These are phyloP conservation scores for Dendrocalamus latiflorus DNA, from an alignment of 202 grass and related monocot species.

Conservation along the genomic window DNA sequence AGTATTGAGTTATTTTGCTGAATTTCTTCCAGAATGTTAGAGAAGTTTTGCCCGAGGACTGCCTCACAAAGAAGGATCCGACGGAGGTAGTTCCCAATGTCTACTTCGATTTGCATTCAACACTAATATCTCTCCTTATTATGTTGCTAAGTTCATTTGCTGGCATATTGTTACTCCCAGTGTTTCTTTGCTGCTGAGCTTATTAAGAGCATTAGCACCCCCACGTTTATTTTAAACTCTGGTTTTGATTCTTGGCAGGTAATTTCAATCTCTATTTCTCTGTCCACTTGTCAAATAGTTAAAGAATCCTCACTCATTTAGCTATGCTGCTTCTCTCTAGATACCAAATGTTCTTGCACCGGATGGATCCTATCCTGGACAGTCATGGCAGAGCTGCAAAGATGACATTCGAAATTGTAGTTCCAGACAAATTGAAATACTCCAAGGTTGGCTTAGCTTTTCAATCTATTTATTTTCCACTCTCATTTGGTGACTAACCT, in stretches of 20 bases:
- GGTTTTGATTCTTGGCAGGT: conserved; percentile 84
- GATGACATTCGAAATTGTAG: conserved; percentile 43
- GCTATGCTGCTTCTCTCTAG: background rate
- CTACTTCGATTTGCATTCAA: no score
- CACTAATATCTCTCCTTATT: no score
- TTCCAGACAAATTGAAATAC: conserved; percentile 37
- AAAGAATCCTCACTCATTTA: background rate
- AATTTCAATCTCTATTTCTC: background rate
- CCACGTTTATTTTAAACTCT: conserved; percentile 51
- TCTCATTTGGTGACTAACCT: background rate
- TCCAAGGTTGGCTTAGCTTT: conserved; percentile 22
- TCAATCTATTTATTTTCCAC: background rate
- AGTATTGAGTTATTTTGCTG: no score
- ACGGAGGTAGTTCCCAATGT: no score
- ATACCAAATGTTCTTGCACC: conserved; percentile 46
- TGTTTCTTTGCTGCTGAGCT: no score
- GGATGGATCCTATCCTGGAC: conserved; percentile 14
- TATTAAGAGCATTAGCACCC: no score
- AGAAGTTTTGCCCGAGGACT: no score
- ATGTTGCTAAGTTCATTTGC: no score
- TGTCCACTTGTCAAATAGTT: background rate
- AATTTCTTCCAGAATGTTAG: no score
- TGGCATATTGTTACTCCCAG: no score
- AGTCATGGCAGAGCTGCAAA: conserved; percentile 56
- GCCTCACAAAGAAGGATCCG: no score